phyloP scores from a whole-genome alignment of 225 moss, liverwort and hornwort genomes.

The Polytrichum commune region DNA sequence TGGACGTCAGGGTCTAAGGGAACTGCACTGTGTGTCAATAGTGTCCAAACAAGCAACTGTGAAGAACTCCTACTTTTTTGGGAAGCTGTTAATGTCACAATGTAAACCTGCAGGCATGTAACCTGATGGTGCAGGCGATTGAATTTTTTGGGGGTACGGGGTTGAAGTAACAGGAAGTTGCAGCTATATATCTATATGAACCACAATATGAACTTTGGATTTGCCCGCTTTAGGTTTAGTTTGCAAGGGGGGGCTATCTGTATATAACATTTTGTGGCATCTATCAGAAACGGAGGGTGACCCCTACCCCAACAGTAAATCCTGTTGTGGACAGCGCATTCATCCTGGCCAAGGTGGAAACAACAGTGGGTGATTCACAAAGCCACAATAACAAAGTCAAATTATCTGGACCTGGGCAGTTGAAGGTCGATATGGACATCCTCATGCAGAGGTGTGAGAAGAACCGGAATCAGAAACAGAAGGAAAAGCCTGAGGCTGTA shows the following conservation, averaged over 20 bases:
- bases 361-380: constrained; percentile 35
- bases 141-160: too few relatives aligned
- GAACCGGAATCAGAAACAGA: constrained; percentile 61
- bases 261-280: background rate
- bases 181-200: too few relatives aligned
- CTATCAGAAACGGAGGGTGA: constrained; percentile 64
- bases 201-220: too few relatives aligned
- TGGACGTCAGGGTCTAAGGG: too few relatives aligned
- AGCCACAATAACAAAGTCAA: constrained; percentile 47
- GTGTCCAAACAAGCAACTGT: too few relatives aligned
- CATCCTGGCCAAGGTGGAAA: constrained; percentile 62
- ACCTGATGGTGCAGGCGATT: background rate
- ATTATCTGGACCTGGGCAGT: constrained; percentile 48
- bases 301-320: constrained; percentile 60
- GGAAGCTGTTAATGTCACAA: too few relatives aligned
- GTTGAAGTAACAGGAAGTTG: too few relatives aligned
- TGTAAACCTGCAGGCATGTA: background rate
- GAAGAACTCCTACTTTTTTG: too few relatives aligned
- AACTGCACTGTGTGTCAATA: too few relatives aligned
- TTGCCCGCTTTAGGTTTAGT: too few relatives aligned
- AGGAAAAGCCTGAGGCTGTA: constrained; percentile 42
- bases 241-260: too few relatives aligned
- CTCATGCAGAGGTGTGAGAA: constrained; percentile 73
- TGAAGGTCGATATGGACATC: constrained; percentile 72
- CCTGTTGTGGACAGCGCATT: constrained; percentile 68